Evolutionary conservation across 177 flowering plant genomes (phyloP), one percentile per base, ranked within the genome.

Genomic region (Vitis hybrid): DNA sequence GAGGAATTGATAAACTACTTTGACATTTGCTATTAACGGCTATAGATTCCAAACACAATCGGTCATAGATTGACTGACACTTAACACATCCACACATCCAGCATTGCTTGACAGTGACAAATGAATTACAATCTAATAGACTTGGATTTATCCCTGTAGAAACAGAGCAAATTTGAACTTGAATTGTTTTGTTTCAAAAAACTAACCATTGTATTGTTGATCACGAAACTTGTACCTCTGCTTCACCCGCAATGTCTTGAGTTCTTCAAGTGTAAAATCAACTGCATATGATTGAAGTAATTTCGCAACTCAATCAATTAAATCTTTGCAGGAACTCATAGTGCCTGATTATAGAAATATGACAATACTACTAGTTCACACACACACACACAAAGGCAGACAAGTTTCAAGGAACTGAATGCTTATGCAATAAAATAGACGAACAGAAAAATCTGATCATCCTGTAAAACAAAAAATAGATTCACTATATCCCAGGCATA

Each of bases 191-290:
- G 1, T 4, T 10, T 6, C 48, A 39, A 57, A 56, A 18, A 56
- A 78, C 89, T 80, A 22, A 95, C 99, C 95, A 77, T 93, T 90
- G 66, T 93, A 86, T 78, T 92, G 92, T 53, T 88, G 97, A 85
- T 96, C 97, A 60, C 99, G 85, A 77, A 93, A 96, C 3, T 75
- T 21, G 68, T 68, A 96, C 70, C 99, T 79, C 81, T 96, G 98
- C 56, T 86, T 92, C 80, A 85, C 87, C 52, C 90, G 75, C 58
- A 96, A 75, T 63, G 85, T 75, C 81, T 88, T 83, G 12, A 96
- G 74, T 73, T 96, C 99, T 68, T 86, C 60, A 8, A 92, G 70
- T 18, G 98, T 96, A 76, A 96, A 93, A 82, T 96, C 99, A 84
- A 96, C 98, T 96, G 90, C 79, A 79, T 21, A 48, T 3, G 50